These are phyloP conservation scores for Samsoniella hepiali DNA, from an alignment of 2,329 filamentous ascomycete species.

Conservation along the genomic window DNA sequence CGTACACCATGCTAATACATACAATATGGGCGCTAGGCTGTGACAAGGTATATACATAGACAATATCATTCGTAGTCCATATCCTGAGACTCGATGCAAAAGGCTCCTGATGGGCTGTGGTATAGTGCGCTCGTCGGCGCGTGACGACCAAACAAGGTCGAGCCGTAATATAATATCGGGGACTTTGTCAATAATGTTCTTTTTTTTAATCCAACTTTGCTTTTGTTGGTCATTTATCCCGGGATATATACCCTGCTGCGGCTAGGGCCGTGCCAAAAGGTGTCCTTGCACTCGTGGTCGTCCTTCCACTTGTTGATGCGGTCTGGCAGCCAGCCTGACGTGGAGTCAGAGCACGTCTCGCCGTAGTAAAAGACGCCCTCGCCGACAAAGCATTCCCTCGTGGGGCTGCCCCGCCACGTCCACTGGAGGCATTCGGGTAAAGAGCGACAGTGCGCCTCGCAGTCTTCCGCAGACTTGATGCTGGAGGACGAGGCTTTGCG, in stretches of 20 bases:
- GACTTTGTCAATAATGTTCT: too few species aligned
- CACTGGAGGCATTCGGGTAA: conserved; percentile 7
- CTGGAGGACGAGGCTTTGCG: not conserved
- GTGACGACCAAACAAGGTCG: too few species aligned
- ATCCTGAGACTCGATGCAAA: not conserved
- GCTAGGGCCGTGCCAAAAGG: conserved; percentile 9
- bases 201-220: too few species aligned
- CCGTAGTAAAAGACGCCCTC: conserved; percentile 13
- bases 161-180: not conserved
- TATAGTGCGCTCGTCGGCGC: too few species aligned
- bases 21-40: not conserved
- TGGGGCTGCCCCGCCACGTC: conserved; percentile 9
- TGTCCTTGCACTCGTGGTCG: conserved; percentile 1
- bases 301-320: not conserved
- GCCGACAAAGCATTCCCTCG: conserved; percentile 8
- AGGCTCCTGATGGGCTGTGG: not conserved
- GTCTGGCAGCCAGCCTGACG: conserved; percentile 8
- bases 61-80: not conserved
- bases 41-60: not conserved
- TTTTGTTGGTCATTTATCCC: not conserved
- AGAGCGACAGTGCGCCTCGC: conserved; percentile 11
- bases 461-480: conserved; percentile 5
- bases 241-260: conserved; percentile 2
- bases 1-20: not conserved
- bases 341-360: not conserved